Conservation (phyloP, 129 eudicot species). For the Erigeron canadensis region DNA sequence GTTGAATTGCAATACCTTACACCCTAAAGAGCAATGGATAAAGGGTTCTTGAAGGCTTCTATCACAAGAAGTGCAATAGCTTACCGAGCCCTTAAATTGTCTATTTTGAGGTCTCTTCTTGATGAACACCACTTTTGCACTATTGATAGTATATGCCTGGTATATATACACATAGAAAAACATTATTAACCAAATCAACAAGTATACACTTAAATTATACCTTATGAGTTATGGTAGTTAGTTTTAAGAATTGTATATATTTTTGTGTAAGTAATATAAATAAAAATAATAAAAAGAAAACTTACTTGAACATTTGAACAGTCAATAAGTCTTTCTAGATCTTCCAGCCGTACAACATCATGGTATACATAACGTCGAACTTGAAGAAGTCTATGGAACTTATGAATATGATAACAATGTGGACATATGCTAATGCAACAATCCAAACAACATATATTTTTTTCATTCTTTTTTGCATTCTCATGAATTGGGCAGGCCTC, state of each 20-base stretch:
- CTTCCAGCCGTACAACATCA: slow-evolving; percentile 86
- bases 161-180: not conserved
- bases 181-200: slow-evolving; percentile 18
- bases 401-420: slow-evolving; percentile 75
- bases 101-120: slow-evolving; percentile 94
- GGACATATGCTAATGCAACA: slow-evolving; percentile 93
- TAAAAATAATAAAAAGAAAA: too few species aligned
- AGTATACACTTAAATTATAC: not conserved
- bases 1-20: slow-evolving; percentile 66
- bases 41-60: slow-evolving; percentile 96
- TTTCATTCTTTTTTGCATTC: slow-evolving; percentile 84
- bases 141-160: slow-evolving; percentile 91
- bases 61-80: slow-evolving; percentile 92
- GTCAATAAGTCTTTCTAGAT: slow-evolving; percentile 85
- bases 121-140: slow-evolving; percentile 88
- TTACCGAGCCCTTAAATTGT: slow-evolving; percentile 84
- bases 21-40: slow-evolving; percentile 92
- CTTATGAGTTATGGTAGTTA: slow-evolving; percentile 19
- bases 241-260: not conserved
- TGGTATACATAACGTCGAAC: slow-evolving; percentile 91
- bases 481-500: slow-evolving; percentile 73
- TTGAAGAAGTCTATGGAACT: slow-evolving; percentile 79
- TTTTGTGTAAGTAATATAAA: too few species aligned
- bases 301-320: slow-evolving; percentile 89
- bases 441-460: slow-evolving; percentile 88